A percentile compares a stretch with the other conserved stretches of the same genome.
These are phyloP conservation scores for Penicillium silybi DNA, from an alignment of 495 filamentous ascomycete genomes.

Conservation along the genomic window DNA sequence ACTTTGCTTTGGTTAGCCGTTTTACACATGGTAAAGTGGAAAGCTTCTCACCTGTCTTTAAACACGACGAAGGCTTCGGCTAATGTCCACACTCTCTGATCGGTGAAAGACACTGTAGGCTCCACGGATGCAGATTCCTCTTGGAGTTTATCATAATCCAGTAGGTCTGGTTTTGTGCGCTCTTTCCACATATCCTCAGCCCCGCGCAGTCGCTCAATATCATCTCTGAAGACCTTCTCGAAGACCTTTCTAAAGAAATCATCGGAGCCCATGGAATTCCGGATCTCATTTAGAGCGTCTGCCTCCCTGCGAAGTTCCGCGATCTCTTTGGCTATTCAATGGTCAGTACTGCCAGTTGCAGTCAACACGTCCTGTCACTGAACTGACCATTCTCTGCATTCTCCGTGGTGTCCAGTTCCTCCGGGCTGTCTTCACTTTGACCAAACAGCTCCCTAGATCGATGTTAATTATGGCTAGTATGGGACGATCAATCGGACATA, in stretches of 20 bases:
- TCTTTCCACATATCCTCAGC: conserved; percentile 98
- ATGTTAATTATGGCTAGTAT: conserved; percentile 8
- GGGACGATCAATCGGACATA: conserved; percentile 21
- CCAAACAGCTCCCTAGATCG: conserved; percentile 75
- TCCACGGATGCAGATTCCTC: conserved; percentile 49
- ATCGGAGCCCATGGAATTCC: conserved; percentile 73
- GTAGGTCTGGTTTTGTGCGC: conserved; percentile 64
- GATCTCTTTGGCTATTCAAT: conserved; percentile 66
- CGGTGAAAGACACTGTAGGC: conserved; percentile 54
- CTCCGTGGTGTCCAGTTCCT: conserved; percentile 69
- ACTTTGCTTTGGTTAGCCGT: conserved; percentile 35
- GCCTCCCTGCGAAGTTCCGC: conserved; percentile 80
- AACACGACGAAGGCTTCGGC: conserved; percentile 86
- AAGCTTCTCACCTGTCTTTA: conserved; percentile 56
- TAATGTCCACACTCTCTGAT: conserved; percentile 74
- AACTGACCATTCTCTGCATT: conserved; percentile 71
- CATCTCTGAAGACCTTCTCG: conserved; percentile 84
- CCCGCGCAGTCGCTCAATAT: conserved; percentile 76
- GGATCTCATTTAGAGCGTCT: conserved; percentile 75
- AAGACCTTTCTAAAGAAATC: conserved; percentile 82
- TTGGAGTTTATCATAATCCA: conserved; percentile 58
- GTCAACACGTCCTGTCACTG: background rate
- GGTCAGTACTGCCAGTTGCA: conserved; percentile 18
- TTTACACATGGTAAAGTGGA: background rate
- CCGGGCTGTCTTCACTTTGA: conserved; percentile 72